Evolutionary conservation across 2,329 filamentous ascomycete species (phyloP), one percentile per base, ranked within the genome.

Genomic region (Thelonectria discophora): DNA sequence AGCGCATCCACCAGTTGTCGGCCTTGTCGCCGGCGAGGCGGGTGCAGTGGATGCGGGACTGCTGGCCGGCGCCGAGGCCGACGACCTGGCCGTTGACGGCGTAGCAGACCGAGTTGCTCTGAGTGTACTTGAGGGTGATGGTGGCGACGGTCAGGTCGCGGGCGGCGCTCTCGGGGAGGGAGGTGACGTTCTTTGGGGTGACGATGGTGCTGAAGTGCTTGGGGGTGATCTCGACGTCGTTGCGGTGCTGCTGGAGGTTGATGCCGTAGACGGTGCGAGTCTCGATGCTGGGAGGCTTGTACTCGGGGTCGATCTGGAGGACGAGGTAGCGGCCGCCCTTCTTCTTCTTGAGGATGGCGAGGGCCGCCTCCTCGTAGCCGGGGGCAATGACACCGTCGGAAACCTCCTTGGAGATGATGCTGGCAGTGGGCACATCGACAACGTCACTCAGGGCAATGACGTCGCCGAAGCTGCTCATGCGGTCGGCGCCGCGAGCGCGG

Each of bases 1-100:
- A 98, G 73, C 95, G 91, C 85, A 99, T 91, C 95, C 94, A 99
- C 94, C 94, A 98, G 85, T 97, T 97, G 80, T 99, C 95, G 50
- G 94, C 93, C 85, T 99, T 99, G 84, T 98, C 94, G 63, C 95
- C 95, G 11, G 95, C 95, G 53, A 99, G 88, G 68, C 95, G 90
- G 43, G 95, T 99, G 87, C 95, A 99, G 86, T 99, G 95, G 72
- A 99, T 99, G 70, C 95, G 91, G 64, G 92, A 97, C 82, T 99
- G 95, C 80, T 99, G 95, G 63, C 95, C 95, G 57, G 95, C 95
- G 68, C 95, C 95, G 58, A 99, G 88, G 68, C 95, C 95, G 71
- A 99, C 86, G 72, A 98, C 86, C 80, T 98, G 95, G 49, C 95
- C 95, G 73, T 97, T 94, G 66, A 93, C 84, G 57, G 95, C 94